Conservation (phyloP, 169 alveolate genomes). For the Plasmodium malariae region DNA sequence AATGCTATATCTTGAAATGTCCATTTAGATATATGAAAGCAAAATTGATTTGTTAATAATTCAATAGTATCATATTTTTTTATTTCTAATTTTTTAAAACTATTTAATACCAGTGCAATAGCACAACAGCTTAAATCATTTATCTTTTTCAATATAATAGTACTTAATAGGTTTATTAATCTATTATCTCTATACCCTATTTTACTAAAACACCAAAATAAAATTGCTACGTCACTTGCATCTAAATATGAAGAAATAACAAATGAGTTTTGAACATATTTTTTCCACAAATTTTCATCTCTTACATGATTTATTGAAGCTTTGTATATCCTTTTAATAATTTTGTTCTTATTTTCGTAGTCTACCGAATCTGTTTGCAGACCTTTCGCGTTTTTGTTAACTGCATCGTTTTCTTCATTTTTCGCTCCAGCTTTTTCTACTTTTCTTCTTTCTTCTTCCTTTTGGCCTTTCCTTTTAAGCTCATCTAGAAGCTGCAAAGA, state of each 20-base stretch:
- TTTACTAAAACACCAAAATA: constrained; percentile 86
- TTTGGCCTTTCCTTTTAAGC: constrained; percentile 6
- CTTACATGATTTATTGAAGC: constrained; percentile 84
- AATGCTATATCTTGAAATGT: constrained; percentile 85
- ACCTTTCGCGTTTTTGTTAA: not conserved
- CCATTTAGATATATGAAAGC: constrained; percentile 74
- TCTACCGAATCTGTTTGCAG: constrained; percentile 5
- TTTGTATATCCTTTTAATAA: constrained; percentile 79
- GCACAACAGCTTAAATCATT: constrained; percentile 79
- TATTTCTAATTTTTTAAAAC: constrained; percentile 82
- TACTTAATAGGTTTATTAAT: constrained; percentile 77
- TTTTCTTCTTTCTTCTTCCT: not conserved
- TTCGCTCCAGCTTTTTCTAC: not conserved
- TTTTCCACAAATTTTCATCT: constrained; percentile 86
- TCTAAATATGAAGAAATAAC: constrained; percentile 76
- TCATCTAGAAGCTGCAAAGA: constrained; percentile 42
- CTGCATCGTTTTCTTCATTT: not conserved
- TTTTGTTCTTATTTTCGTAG: constrained; percentile 71
- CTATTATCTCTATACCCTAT: constrained; percentile 83
- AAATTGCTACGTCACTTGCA: constrained; percentile 81
- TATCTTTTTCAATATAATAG: constrained; percentile 79
- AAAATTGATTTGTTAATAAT: constrained; percentile 84
- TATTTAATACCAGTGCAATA: constrained; percentile 81
- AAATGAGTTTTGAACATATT: constrained; percentile 80
- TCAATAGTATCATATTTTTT: constrained; percentile 84